Conservation (phyloP, 257 asterid genomes). For the Solanum etuberosum region DNA sequence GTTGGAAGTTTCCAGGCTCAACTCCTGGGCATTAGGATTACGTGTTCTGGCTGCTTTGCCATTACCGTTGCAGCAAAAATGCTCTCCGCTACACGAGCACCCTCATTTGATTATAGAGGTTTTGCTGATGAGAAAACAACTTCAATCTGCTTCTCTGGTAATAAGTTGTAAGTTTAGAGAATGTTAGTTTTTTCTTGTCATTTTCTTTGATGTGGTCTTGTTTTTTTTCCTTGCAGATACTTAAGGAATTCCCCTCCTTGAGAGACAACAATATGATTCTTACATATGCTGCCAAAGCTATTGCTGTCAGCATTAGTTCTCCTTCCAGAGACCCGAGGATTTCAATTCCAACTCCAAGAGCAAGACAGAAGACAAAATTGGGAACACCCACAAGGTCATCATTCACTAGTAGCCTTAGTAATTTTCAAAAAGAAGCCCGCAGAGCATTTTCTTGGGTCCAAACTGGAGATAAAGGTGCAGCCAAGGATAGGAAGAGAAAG, state of each 20-base stretch:
- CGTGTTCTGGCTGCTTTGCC: constrained; percentile 93
- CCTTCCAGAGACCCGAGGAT: constrained; percentile 71
- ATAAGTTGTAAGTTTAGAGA: not conserved
- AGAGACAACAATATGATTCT: constrained; percentile 73
- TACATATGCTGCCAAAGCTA: constrained; percentile 85
- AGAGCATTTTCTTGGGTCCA: constrained; percentile 98
- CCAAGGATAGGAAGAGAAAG: constrained; percentile 92
- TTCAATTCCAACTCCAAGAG: constrained; percentile 59
- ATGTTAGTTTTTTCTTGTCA: not conserved
- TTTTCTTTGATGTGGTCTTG: not conserved
- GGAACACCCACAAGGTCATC: constrained; percentile 75
- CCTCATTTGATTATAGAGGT: constrained; percentile 95
- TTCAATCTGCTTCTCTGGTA: constrained; percentile 96
- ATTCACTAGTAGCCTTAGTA: constrained; percentile 75
- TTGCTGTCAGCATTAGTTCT: constrained; percentile 65
- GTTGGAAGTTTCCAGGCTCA: constrained; percentile 79
- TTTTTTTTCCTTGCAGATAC: constrained; percentile 46
- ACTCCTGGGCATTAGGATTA: constrained; percentile 97
- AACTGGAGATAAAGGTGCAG: constrained; percentile 64
- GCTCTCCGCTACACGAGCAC: constrained; percentile 92
- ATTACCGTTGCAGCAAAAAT: constrained; percentile 96
- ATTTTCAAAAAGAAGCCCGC: constrained; percentile 94
- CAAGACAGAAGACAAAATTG: constrained; percentile 64
- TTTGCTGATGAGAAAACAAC: constrained; percentile 93
- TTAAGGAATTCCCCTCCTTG: constrained; percentile 73